Evolutionary conservation across 2,329 filamentous ascomycete species (phyloP).

Genomic region (Alternaria arborescens): DNA sequence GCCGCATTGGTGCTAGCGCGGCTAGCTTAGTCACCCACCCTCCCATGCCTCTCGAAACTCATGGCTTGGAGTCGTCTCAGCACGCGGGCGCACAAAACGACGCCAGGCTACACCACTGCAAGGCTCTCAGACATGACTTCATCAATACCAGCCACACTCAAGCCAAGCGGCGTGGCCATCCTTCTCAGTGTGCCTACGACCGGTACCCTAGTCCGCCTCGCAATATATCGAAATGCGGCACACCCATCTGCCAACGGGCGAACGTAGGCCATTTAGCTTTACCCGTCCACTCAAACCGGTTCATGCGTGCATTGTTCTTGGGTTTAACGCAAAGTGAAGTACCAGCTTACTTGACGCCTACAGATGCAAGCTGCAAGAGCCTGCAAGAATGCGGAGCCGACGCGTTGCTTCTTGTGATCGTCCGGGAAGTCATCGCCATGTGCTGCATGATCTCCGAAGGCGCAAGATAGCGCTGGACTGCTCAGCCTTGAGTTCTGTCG

Average conservation of each 20-base stretch:
- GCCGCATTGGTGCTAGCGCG: slow-evolving; percentile 19
- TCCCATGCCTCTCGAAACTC: background rate
- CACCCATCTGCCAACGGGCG: slow-evolving; percentile 12
- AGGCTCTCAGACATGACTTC: background rate
- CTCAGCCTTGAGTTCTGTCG: slow-evolving; percentile 4
- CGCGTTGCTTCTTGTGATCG: slow-evolving; percentile 9
- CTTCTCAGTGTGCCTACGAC: slow-evolving; percentile 2
- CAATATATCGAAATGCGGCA: slow-evolving; percentile 12
- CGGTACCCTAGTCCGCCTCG: slow-evolving; percentile 10
- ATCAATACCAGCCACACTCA: background rate
- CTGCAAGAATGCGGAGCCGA: slow-evolving; percentile 10
- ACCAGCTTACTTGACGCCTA: slow-evolving; percentile 5
- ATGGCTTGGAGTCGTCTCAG: slow-evolving; percentile 1
- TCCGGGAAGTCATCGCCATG: slow-evolving; percentile 6
- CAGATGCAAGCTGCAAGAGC: slow-evolving; percentile 3
- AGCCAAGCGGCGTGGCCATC: background rate
- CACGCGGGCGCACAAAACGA: background rate
- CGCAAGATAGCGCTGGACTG: slow-evolving; percentile 9
- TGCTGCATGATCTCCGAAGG: slow-evolving; percentile 4
- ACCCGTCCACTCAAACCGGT: background rate
- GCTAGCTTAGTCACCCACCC: slow-evolving; percentile 5
- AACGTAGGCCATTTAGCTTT: slow-evolving; percentile 1
- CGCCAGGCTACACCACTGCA: slow-evolving; percentile 2
- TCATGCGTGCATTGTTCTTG: slow-evolving; percentile 1
- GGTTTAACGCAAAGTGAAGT: slow-evolving; percentile 2